Evolutionary conservation across 441 rosid genomes (phyloP), one percentile per base, ranked within the genome.

Genomic region (Mallotus repandus): DNA sequence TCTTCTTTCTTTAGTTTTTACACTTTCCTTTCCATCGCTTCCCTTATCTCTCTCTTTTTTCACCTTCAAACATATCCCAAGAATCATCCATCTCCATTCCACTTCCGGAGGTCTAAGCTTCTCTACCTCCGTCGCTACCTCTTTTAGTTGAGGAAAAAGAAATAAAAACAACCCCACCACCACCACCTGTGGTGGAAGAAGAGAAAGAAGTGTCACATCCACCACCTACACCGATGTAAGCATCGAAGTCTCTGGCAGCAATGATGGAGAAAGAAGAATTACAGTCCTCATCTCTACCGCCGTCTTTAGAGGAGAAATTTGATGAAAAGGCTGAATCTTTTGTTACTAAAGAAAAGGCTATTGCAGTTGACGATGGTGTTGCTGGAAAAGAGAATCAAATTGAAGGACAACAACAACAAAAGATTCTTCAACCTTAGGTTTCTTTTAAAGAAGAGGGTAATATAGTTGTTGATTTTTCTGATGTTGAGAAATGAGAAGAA

Each of bases 401-500:
- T 5, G 62, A 53, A 13, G 87, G 81, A 48, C 25, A 63, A 52
- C 76, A 74, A 11, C 49, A 62, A 48, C 77, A 74, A 49, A 61
- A 80, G 48, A 57, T 85, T 69, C 91, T 90, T 29, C 78, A 74
- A 67, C 79, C 79, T 45, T 77, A 84, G n/a, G 86, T 62, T 32
- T 94, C 97, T 13, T 94, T 92, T 78, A 92, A 92, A 82, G 98
- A 94, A 81, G 97, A 94, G 75, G 92, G 91, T 77, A 89, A 89
- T 73, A 75, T 74, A 29, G 83, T 89, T 18, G 79, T 86, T 49
- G 96, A 92, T 85, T 93, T 94, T 66, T 82, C 93, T 2, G 82
- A 84, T n/a, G 64, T 77, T 22, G 91, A 94, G 79, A 83, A 77
- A n/a, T n/a, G n/a, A n/a, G n/a, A n/a, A n/a, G 71, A 91, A 84